phyloP scores from a whole-genome alignment of 169 alveolate species.

The Plasmodium malariae region DNA sequence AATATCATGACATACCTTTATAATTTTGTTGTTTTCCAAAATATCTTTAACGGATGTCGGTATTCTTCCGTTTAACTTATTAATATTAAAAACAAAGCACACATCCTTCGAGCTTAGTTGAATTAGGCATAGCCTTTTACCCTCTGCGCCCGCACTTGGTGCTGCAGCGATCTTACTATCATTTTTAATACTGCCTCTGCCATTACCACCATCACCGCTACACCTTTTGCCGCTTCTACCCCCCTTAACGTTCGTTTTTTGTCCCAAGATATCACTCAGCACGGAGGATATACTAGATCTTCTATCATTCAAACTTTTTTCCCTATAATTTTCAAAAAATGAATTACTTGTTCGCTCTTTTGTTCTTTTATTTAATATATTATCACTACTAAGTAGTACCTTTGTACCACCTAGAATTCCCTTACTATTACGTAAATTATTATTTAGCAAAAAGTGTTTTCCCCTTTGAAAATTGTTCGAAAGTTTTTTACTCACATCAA shows the following conservation, averaged over 20 bases:
- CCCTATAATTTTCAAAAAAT: background rate
- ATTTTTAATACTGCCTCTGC: background rate
- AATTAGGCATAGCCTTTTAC: slow-evolving; percentile 47
- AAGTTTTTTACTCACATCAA: slow-evolving; percentile 22
- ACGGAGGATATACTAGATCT: too few species aligned
- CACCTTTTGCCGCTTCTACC: background rate
- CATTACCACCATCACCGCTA: background rate
- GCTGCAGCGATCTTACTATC: background rate
- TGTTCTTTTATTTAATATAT: background rate
- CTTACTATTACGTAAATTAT: background rate
- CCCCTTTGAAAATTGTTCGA: background rate
- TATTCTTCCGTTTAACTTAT: slow-evolving; percentile 31
- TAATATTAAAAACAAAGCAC: slow-evolving; percentile 65
- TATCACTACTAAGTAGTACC: background rate
- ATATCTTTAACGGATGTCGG: slow-evolving; percentile 46
- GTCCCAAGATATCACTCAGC: background rate
- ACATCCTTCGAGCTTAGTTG: slow-evolving; percentile 35
- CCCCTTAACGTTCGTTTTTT: background rate
- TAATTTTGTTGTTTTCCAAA: slow-evolving; percentile 40
- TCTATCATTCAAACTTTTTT: background rate
- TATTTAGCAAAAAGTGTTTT: too few species aligned
- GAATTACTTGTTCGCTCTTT: background rate
- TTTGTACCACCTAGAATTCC: too few species aligned
- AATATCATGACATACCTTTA: slow-evolving; percentile 56
- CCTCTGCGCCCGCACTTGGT: background rate